Evolutionary conservation across 129 eudicot species (phyloP), one percentile per base, ranked within the genome.

Genomic region (Flaveria linearis): DNA sequence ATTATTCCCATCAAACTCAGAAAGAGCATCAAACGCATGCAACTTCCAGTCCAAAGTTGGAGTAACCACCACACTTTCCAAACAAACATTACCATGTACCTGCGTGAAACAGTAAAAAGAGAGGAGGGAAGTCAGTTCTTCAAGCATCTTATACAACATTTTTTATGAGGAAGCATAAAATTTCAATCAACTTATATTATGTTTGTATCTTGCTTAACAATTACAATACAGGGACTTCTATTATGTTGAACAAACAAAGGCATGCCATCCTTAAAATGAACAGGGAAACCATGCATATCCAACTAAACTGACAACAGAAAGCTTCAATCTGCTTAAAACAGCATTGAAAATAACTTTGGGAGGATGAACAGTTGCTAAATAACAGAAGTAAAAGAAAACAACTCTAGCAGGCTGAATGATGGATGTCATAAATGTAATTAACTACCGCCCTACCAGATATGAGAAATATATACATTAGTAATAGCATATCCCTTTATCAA

Each of bases 1-100:
- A 83, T 84, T 93, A 79, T 72, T 87, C 75, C 93, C 96, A 78
- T 89, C 97, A 78, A 87, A 91, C 80, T 94, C 98, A 8, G 98
- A 91, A 16, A 94, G 86, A 85, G 91, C 96, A 82, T 94, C 98
- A 87, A 94, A 94, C 33, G 97, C 98, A 83, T 94, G 98, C 83
- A 94, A 79, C 76, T 94, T 94, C 98, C 98, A 94, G 83, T 91
- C 98, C 84, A 94, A 78, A 56, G 98, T 87, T 85, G 86, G 93
- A 63, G 98, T 94, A 66, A 94, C 98, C 69, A 94, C 98, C 74
- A 94, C 97, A 84, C 97, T 94, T 80, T 90, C 93, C 90, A 94
- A 69, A 77, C 98, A 94, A 83, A 94, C 97, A 86, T 94, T 94
- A 78, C 90, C 97, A 81, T 94, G 98, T 50, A 94, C 93, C 98